A percentile compares a stretch with the other conserved stretches of the same genome.
These are phyloP conservation scores for Gelatoporia subvermispora DNA, from an alignment of 768 basidiomycete species.

Conservation along the genomic window DNA sequence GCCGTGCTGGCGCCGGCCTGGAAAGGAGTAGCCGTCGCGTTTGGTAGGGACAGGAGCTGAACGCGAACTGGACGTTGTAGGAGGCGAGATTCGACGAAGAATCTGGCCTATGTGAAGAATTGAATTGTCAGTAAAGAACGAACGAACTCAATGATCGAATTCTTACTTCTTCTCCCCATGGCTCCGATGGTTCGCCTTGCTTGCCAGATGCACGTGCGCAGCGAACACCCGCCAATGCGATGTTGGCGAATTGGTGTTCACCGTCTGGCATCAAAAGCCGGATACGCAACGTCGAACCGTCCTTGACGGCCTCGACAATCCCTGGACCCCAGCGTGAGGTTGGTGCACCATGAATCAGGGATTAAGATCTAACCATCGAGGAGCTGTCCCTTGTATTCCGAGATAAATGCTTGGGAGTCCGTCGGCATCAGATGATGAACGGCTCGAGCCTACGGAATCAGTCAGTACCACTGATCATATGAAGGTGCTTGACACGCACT, in stretches of 20 bases:
- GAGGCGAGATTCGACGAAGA: constrained; percentile 86
- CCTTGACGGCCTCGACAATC: constrained; percentile 89
- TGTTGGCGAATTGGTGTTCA: constrained; percentile 86
- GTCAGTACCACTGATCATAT: not conserved
- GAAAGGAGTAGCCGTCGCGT: constrained; percentile 75
- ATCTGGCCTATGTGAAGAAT: constrained; percentile 60
- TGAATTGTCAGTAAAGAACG: not conserved
- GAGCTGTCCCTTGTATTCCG: constrained; percentile 86
- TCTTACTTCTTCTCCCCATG: constrained; percentile 84
- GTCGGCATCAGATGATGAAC: constrained; percentile 86
- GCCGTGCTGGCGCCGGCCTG: constrained; percentile 51
- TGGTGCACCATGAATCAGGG: not conserved
- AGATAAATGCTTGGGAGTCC: constrained; percentile 84
- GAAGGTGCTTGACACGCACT: constrained; percentile 32
- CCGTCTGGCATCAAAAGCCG: constrained; percentile 85
- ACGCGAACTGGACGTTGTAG: constrained; percentile 77
- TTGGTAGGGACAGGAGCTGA: constrained; percentile 75
- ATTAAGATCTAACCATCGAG: constrained; percentile 62
- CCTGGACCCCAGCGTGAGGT: constrained; percentile 37
- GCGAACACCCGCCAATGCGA: constrained; percentile 79
- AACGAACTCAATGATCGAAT: not conserved
- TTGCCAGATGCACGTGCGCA: constrained; percentile 66
- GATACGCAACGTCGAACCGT: constrained; percentile 86
- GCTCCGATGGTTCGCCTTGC: constrained; percentile 75
- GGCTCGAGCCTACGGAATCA: constrained; percentile 48